A percentile compares a stretch with the other conserved stretches of the same genome.
phyloP scores from a whole-genome alignment of 73 alveolate species.

The Paraurostyla sp. region DNA sequence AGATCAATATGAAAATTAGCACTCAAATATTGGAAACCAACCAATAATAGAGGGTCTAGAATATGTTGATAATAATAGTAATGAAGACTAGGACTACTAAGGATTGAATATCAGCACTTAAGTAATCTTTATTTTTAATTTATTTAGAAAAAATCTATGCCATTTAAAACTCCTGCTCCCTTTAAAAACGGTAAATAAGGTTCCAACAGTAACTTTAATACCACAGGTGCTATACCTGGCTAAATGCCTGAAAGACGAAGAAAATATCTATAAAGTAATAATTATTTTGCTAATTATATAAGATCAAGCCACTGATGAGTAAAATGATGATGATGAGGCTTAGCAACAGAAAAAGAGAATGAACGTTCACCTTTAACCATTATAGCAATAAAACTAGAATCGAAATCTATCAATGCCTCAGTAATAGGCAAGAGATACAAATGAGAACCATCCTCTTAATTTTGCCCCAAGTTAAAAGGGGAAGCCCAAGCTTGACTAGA shows the following conservation, averaged over 20 bases:
- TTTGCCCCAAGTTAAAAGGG: slow-evolving; percentile 43
- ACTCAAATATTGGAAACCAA: not conserved
- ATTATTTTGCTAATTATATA: too few species aligned
- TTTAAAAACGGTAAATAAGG: not conserved
- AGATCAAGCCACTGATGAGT: not conserved
- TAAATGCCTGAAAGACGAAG: slow-evolving; percentile 51
- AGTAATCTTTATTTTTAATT: too few species aligned
- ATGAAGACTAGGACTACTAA: not conserved
- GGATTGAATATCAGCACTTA: too few species aligned
- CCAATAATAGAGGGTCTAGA: not conserved
- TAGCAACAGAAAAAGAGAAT: not conserved
- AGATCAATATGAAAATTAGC: not conserved
- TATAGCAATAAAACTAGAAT: not conserved
- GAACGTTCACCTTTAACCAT: slow-evolving; percentile 35
- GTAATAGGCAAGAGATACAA: not conserved
- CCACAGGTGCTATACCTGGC: not conserved
- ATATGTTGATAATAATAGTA: not conserved
- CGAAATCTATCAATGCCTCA: slow-evolving; percentile 49
- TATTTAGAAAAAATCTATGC: not conserved
- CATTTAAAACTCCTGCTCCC: not conserved
- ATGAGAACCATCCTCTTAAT: slow-evolving; percentile 2
- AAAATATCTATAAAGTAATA: slow-evolving; percentile 45
- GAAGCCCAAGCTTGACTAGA: slow-evolving; percentile 27
- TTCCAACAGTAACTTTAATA: not conserved
- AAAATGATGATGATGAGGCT: slow-evolving; percentile 14